These are phyloP conservation scores for Seiridium unicorne DNA, from an alignment of 2,329 filamentous ascomycete genomes.

Conservation along the genomic window DNA sequence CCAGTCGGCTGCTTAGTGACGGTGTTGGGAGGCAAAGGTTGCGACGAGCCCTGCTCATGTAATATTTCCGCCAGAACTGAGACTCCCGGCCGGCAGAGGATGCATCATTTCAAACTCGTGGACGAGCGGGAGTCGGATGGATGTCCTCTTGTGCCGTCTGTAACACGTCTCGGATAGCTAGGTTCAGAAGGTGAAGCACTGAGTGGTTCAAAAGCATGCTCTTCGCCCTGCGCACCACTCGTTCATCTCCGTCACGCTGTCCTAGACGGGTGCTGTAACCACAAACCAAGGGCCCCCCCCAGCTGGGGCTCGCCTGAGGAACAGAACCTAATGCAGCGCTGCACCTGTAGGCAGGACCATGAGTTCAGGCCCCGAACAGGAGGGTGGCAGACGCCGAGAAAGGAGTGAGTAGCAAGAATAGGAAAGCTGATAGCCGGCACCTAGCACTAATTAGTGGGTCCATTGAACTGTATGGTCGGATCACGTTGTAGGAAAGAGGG, in stretches of 20 bases:
- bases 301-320: neutral
- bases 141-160: neutral
- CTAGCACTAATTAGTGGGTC: too few species aligned
- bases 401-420: too few species aligned
- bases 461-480: too few species aligned
- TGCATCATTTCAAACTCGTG: neutral
- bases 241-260: neutral
- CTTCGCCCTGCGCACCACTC: neutral
- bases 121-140: neutral
- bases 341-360: neutral
- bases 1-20: neutral
- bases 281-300: neutral
- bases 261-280: neutral
- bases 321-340: neutral
- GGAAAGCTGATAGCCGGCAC: too few species aligned
- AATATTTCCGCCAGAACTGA: neutral
- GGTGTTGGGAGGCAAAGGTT: neutral
- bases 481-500: too few species aligned
- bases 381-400: too few species aligned
- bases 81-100: neutral
- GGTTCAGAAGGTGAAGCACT: slow-evolving; percentile 7
- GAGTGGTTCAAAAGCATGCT: slow-evolving; percentile 1
- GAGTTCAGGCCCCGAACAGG: neutral
- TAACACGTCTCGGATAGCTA: neutral
- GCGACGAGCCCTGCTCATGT: neutral